Base-by-base conservation (phyloP, 257 asterid genomes). In the Petunia secreta region DNA sequence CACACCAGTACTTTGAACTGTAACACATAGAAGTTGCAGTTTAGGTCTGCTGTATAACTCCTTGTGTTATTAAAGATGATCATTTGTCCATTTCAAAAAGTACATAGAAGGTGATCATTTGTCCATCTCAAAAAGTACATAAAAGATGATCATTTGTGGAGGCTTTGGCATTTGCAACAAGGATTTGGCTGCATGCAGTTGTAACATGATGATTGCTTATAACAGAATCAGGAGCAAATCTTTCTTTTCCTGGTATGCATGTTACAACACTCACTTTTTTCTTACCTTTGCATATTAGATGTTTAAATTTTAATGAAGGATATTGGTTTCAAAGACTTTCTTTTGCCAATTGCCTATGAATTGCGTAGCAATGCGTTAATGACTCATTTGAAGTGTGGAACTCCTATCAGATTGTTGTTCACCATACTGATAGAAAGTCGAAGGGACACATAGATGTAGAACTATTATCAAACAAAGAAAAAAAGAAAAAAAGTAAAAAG, bases 81-180 rank as follows among this genome's bases (percentile, higher is more conserved):
- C 41, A 25, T 69, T 69, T 69, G 41, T 16, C 44, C 76, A 2
- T 57, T 10, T n/a, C n/a, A n/a, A n/a, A n/a, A 69, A 46, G 25
- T 2, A 7, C 58, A 4, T 43, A 41, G 15, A 44, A 68, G 25
- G 44, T 46, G 41, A 25, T 25, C 25, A 25, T 25, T 25, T 25
- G 25, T 25, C 25, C 25, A 0, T 25, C 25, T 25, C 25, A 25
- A 25, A 25, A 25, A 25, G 25, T 25, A 25, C 25, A 69, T 69
- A 16, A 68, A n/a, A n/a, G 75, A 16, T 16, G 57, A 25, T 16
- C 58, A 69, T 69, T 48, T 69, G 76, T 69, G 58, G 76, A 16
- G 76, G 55, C 9, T 9, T 44, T 69, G 58, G 37, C 41, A 69
- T 69, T 69, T 68, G 2, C 58, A 2, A 69, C 76, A 46, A 69